Conservation (phyloP, 257 asterid species). For the Capsicum rhomboideum region DNA sequence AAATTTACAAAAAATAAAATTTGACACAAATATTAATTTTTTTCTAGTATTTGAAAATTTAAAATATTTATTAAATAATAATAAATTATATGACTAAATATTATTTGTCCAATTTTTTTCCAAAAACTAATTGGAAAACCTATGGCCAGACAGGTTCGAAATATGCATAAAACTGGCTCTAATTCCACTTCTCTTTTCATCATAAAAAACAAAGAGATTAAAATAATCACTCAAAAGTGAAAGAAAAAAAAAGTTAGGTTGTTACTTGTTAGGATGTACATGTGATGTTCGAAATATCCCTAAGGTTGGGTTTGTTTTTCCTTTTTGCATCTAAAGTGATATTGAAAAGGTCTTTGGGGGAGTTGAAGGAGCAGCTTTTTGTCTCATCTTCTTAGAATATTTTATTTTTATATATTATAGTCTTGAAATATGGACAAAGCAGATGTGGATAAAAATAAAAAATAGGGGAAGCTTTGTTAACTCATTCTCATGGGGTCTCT, state of each 20-base stretch:
- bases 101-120: too few relatives aligned
- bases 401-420: neutral
- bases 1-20: too few relatives aligned
- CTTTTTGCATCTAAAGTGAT: neutral
- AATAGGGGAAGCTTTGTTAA: neutral
- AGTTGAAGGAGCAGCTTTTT: neutral
- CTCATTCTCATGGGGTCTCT: constrained; percentile 2
- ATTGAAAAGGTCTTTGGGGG: neutral
- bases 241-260: neutral
- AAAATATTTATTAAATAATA: too few relatives aligned
- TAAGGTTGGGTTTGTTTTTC: neutral
- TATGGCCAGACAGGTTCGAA: too few relatives aligned
- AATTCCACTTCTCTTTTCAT: too few relatives aligned
- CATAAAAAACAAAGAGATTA: too few relatives aligned
- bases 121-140: too few relatives aligned
- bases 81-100: too few relatives aligned
- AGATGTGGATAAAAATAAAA: neutral
- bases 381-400: constrained; percentile 10
- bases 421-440: neutral
- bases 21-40: too few relatives aligned
- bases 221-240: too few relatives aligned
- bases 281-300: neutral
- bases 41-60: too few relatives aligned
- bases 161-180: too few relatives aligned
- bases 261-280: neutral